A percentile compares a stretch with the other conserved stretches of the same genome.
phyloP scores from a whole-genome alignment of 495 filamentous ascomycete genomes.

The Xylaria scruposa region DNA sequence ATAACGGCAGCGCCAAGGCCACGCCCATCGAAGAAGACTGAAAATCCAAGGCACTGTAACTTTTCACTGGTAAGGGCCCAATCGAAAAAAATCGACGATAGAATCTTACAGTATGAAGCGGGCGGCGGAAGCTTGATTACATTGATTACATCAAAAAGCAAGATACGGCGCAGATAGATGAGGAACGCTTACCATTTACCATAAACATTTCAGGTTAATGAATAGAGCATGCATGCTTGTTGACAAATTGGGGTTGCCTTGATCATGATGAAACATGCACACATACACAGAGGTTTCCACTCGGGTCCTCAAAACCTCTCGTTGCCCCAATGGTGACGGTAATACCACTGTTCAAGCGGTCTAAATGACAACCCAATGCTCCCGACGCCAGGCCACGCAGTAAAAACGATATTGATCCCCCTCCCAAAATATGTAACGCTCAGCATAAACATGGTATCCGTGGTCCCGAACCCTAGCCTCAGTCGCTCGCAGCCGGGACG shows the following conservation, averaged over 20 bases:
- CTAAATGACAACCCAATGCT: neutral
- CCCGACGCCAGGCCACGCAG: conserved; percentile 13
- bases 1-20: conserved; percentile 35
- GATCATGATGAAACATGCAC: neutral
- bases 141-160: conserved; percentile 4
- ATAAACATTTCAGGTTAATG: neutral
- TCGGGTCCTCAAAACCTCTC: too few relatives aligned
- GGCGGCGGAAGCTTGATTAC: neutral
- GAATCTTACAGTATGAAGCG: conserved; percentile 12
- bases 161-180: conserved; percentile 7
- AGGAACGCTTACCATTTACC: neutral
- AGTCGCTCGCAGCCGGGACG: neutral
- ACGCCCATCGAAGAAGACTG: conserved; percentile 55
- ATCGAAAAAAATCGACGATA: neutral
- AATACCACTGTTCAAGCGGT: neutral
- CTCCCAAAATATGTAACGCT: neutral
- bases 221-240: neutral
- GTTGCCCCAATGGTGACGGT: neutral
- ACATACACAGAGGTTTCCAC: neutral
- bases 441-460: neutral
- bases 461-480: too few relatives aligned
- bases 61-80: conserved; percentile 7
- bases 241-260: neutral
- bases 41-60: conserved; percentile 19
- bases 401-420: neutral